Conservation (phyloP, 441 rosid genomes). For the Pelargonium australe region DNA sequence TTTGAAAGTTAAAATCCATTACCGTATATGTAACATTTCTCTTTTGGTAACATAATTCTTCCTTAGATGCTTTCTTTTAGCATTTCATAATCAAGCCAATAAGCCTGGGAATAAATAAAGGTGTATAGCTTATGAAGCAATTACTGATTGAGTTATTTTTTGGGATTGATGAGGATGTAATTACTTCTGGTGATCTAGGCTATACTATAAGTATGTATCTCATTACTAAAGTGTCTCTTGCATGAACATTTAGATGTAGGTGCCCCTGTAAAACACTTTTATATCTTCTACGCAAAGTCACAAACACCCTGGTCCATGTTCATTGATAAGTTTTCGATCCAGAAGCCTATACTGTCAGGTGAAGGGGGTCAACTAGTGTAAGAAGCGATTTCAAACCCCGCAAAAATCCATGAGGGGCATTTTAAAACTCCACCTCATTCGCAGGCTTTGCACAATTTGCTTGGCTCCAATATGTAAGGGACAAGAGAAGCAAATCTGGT, state of each 20-base stretch:
- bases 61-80: too few relatives aligned
- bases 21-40: neutral
- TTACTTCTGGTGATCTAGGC: neutral
- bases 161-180: neutral
- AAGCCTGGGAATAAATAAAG: neutral
- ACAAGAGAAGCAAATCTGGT: too few relatives aligned
- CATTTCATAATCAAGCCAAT: too few relatives aligned
- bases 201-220: neutral
- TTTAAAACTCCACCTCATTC: too few relatives aligned
- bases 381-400: neutral
- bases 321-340: neutral
- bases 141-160: too few relatives aligned
- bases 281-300: too few relatives aligned
- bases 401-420: too few relatives aligned
- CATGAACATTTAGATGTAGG: neutral
- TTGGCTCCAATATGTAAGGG: too few relatives aligned
- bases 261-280: neutral
- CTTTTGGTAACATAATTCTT: neutral
- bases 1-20: neutral
- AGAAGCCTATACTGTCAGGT: neutral
- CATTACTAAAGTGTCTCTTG: neutral
- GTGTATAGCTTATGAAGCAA: neutral
- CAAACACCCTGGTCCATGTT: neutral
- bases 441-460: too few relatives aligned
- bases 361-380: constrained; percentile 4